These are phyloP conservation scores for Rhododendron vialii DNA, from an alignment of 148 eudicot species.

Conservation along the genomic window DNA sequence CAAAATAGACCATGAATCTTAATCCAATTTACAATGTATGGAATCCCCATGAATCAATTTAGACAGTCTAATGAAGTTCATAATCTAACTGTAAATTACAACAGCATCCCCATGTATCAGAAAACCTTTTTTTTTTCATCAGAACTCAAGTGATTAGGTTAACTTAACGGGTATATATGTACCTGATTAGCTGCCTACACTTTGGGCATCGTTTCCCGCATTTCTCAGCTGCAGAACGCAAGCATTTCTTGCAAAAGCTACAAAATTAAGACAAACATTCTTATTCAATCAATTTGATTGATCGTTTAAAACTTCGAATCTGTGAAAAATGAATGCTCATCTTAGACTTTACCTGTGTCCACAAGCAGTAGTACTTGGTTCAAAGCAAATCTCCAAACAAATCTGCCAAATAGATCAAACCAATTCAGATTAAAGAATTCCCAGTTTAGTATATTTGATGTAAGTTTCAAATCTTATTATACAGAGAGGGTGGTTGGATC, in stretches of 20 bases:
- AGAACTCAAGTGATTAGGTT: neutral
- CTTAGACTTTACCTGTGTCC: slow-evolving; percentile 77
- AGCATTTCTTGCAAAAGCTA: slow-evolving; percentile 90
- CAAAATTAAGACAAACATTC: slow-evolving; percentile 8
- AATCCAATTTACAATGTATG: neutral
- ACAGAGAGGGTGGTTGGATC: neutral
- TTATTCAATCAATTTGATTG: neutral
- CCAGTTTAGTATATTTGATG: neutral
- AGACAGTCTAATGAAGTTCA: neutral
- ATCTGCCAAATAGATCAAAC: slow-evolving; percentile 40
- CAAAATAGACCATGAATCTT: neutral
- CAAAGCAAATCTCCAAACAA: slow-evolving; percentile 92
- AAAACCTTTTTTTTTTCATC: too few relatives aligned
- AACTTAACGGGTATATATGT: neutral
- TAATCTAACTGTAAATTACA: neutral
- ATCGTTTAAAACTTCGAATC: neutral
- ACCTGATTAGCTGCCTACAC: slow-evolving; percentile 93
- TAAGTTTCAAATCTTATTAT: neutral
- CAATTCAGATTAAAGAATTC: neutral
- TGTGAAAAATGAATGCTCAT: neutral
- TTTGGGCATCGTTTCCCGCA: slow-evolving; percentile 90
- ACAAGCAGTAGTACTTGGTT: slow-evolving; percentile 95
- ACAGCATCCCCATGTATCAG: neutral
- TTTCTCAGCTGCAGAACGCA: slow-evolving; percentile 81
- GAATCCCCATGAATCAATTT: neutral